These are phyloP conservation scores for Syzygium malaccense DNA, from an alignment of 441 rosid genomes.

Conservation along the genomic window DNA sequence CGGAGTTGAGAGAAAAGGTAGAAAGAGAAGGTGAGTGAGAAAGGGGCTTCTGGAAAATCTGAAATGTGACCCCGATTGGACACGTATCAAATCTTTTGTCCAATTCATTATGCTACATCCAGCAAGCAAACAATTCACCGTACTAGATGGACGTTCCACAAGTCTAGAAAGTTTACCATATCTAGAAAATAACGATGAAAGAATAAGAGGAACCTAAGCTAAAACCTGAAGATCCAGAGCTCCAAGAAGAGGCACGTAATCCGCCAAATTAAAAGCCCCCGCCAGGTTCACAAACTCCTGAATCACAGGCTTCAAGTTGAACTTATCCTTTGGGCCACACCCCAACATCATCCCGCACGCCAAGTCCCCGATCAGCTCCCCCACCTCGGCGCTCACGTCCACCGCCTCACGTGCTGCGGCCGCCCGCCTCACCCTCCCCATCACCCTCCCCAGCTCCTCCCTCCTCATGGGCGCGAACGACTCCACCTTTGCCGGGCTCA, in stretches of 20 bases:
- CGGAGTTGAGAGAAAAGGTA: too few relatives aligned
- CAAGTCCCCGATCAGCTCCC: not conserved
- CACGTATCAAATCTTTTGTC: too few relatives aligned
- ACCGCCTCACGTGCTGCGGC: not conserved
- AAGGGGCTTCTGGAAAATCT: too few relatives aligned
- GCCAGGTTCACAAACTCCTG: not conserved
- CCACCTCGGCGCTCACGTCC: not conserved
- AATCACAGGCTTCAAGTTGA: not conserved
- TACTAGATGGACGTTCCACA: too few relatives aligned
- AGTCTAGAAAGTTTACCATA: too few relatives aligned
- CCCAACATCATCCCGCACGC: not conserved
- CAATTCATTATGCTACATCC: too few relatives aligned
- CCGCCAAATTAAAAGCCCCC: not conserved
- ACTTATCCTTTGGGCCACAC: not conserved
- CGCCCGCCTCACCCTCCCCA: not conserved
- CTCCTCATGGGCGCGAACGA: not conserved
- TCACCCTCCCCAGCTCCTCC: not conserved
- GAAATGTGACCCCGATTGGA: too few relatives aligned
- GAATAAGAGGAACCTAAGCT: not conserved
- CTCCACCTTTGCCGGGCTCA: not conserved
- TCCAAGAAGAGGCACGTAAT: not conserved
- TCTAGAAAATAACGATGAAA: too few relatives aligned
- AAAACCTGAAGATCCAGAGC: not conserved
- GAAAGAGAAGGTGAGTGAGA: too few relatives aligned
- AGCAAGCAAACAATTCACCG: too few relatives aligned